Base-by-base conservation (phyloP, 2,329 filamentous ascomycete genomes). In the Elsinoe necatrix region DNA sequence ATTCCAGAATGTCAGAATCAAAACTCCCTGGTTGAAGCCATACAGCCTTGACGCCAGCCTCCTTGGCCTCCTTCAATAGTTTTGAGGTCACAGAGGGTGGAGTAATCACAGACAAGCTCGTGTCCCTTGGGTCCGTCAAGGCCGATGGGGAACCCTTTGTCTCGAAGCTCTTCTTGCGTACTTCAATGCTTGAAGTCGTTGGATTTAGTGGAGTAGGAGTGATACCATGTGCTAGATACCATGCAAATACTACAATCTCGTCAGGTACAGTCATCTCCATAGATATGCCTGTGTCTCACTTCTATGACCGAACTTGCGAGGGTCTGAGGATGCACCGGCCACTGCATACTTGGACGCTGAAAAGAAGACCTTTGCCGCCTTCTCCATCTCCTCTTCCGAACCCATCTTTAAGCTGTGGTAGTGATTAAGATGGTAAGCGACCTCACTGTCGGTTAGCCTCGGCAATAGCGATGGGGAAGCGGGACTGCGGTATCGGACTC, bases 1-100 rank as follows among this genome's bases (percentile, higher is more conserved):
- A 90, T 39, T 79, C 74, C 60, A 95, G 68, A 20, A 89, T 86
- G 58, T 83, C 81, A 54, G 87, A 81, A 68, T 95, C 84, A 67
- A 87, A 97, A 14, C 83, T 91, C 0, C 92, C 93, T 0, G 93
- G 93, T 73, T 97, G 93, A 62, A 97, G 74, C 87, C 89, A 95
- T 4, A 95, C 84, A 23, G 87, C 80, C 16, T 81, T 79, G 43
- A 95, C 74, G 2, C 90, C 85, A 9, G 86, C 76, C 57, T 80
- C 75, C 70, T 84, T 87, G 0, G 92, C 93, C 70, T 95, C 87
- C 60, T 83, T 77, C 39, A 97, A 75, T 6, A 95, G 75, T 65
- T 83, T 74, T 58, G 85, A 78, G 0, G 93, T 95, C 27, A 88
- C 83, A 1, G 78, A 72, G 0, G 93, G 92, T 2, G 89, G 89